Evolutionary conservation across 1,284 basidiomycete genomes (phyloP).

Genomic region (Ceratobasidium sp.): DNA sequence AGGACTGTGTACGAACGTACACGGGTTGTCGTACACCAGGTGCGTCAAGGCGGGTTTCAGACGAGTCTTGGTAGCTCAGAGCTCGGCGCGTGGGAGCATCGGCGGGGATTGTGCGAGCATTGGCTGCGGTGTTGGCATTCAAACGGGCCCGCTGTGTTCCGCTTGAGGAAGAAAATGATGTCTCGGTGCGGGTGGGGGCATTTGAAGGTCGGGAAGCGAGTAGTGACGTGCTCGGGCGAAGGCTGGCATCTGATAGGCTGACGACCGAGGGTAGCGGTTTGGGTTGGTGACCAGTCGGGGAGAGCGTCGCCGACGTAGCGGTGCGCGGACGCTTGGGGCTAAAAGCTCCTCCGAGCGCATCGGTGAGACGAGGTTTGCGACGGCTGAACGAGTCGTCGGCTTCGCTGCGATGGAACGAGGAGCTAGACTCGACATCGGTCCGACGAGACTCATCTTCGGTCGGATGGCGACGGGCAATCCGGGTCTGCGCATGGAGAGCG

Average conservation of each 20-base stretch:
- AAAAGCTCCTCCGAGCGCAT: conserved; percentile 63
- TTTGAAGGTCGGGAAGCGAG: conserved; percentile 38
- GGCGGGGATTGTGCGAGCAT: background rate
- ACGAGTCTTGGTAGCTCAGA: background rate
- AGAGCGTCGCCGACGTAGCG: conserved; percentile 45
- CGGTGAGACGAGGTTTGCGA: conserved; percentile 66
- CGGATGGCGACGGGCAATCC: conserved; percentile 49
- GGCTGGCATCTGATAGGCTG: conserved; percentile 17
- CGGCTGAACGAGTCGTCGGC: conserved; percentile 41
- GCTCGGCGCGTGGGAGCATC: background rate
- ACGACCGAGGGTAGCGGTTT: conserved; percentile 13
- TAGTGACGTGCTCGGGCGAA: conserved; percentile 17
- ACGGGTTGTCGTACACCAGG: conserved; percentile 5
- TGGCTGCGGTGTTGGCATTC: conserved; percentile 18
- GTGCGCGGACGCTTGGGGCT: conserved; percentile 61
- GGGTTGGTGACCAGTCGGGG: conserved; percentile 12
- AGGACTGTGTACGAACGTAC: conserved; percentile 44
- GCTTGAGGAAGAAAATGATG: conserved; percentile 32
- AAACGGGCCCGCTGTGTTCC: conserved; percentile 18
- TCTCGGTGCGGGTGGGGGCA: conserved; percentile 30
- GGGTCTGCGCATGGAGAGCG: conserved; percentile 57
- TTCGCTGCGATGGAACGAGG: conserved; percentile 38
- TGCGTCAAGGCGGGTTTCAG: conserved; percentile 5
- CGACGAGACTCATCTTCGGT: conserved; percentile 38
- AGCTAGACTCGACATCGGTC: conserved; percentile 39